phyloP scores from a whole-genome alignment of 257 asterid species.

The Solanum pinnatisectum region DNA sequence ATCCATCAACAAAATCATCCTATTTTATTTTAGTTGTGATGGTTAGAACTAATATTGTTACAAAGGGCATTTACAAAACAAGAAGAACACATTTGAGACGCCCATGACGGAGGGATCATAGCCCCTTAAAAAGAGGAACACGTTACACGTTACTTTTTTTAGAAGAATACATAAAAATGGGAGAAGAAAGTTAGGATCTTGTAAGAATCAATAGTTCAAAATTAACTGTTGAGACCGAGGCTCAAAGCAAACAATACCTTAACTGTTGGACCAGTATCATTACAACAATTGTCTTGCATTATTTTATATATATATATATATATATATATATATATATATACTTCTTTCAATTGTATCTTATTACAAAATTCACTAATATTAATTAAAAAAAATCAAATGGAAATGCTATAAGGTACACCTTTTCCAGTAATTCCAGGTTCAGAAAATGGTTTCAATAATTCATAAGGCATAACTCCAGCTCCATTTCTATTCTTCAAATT shows the following conservation, averaged over 20 bases:
- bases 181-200: not conserved
- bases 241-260: not conserved
- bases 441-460: slow-evolving; percentile 65
- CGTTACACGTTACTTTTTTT: no score
- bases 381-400: slow-evolving; percentile 27
- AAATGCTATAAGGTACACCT: slow-evolving; percentile 79
- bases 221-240: not conserved
- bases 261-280: no score
- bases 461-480: slow-evolving; percentile 71
- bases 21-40: no score
- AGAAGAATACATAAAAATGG: not conserved
- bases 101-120: not conserved
- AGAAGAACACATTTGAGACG: not conserved
- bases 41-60: no score
- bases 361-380: not conserved
- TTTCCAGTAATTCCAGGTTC: slow-evolving; percentile 57
- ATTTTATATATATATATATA: no score
- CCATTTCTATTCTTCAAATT: slow-evolving; percentile 43
- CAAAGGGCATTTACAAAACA: no score
- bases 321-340: no score
- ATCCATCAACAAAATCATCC: no score
- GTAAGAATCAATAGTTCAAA: not conserved
- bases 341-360: not conserved
- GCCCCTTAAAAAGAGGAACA: not conserved
- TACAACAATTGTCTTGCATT: not conserved